Conservation (phyloP, 2,329 filamentous ascomycete genomes). For the Curvularia sp. region DNA sequence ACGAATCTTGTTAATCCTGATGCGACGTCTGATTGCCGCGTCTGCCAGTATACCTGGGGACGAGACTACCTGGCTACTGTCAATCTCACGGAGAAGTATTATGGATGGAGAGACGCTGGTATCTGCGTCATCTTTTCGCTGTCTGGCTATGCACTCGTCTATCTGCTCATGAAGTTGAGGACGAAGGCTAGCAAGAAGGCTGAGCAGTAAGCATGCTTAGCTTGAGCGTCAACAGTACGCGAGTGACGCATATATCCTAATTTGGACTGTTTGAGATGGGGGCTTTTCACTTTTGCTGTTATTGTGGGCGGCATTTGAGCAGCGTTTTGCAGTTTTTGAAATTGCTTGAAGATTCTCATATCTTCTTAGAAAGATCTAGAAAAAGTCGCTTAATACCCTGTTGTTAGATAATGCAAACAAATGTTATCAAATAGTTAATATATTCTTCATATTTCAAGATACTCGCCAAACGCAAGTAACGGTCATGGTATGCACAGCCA, state of each 20-base stretch:
- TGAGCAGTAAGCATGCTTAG: constrained; percentile 24
- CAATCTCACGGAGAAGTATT: constrained; percentile 66
- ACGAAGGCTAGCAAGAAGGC: constrained; percentile 53
- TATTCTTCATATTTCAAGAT: neutral
- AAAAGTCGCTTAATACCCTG: neutral
- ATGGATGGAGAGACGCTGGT: constrained; percentile 71
- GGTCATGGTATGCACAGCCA: neutral
- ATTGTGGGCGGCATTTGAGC: neutral
- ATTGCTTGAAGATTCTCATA: neutral
- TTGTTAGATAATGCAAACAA: neutral
- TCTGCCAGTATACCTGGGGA: constrained; percentile 66
- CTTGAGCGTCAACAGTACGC: neutral
- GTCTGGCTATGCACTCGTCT: constrained; percentile 61
- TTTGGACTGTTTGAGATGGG: neutral
- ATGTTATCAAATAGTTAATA: neutral
- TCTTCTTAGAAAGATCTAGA: neutral
- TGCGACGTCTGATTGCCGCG: constrained; percentile 62
- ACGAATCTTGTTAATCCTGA: constrained; percentile 67
- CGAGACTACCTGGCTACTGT: constrained; percentile 66
- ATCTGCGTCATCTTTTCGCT: constrained; percentile 65
- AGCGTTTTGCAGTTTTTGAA: neutral
- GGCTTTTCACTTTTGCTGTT: neutral
- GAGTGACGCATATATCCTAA: neutral
- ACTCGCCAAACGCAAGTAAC: neutral
- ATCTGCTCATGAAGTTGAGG: constrained; percentile 52